phyloP scores from a whole-genome alignment of 768 basidiomycete species.

The Lactifluus piperatus region DNA sequence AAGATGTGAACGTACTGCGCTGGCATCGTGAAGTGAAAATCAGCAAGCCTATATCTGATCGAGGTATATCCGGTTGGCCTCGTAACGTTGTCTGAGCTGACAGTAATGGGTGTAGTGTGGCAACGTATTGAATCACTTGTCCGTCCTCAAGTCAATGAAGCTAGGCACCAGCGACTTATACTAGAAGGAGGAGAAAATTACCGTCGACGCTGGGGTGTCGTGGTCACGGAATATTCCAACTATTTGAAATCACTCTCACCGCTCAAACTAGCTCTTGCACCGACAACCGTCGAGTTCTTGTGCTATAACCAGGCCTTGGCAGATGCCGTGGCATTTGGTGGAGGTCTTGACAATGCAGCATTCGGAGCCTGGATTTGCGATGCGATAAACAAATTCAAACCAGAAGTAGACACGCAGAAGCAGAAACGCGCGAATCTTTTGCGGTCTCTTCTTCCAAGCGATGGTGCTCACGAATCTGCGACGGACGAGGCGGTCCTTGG shows the following conservation, averaged over 20 bases:
- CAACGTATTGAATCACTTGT: slow-evolving; percentile 6
- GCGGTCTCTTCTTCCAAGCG: slow-evolving; percentile 3
- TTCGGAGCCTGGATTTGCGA: background rate
- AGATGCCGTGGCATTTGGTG: background rate
- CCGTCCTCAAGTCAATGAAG: background rate
- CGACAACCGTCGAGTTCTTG: background rate
- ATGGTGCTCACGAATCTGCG: background rate
- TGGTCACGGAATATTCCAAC: background rate
- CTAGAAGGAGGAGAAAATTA: background rate
- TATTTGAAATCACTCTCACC: background rate
- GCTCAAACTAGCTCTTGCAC: background rate
- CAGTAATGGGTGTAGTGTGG: background rate
- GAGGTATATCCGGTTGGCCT: background rate
- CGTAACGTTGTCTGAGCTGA: background rate
- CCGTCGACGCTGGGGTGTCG: background rate
- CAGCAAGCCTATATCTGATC: slow-evolving; percentile 12
- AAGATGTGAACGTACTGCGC: slow-evolving; percentile 3
- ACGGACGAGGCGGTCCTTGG: background rate
- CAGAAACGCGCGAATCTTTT: background rate
- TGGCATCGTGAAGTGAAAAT: slow-evolving; percentile 9
- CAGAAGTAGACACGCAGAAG: background rate
- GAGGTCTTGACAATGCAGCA: background rate
- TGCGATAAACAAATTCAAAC: background rate
- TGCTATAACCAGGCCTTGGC: background rate
- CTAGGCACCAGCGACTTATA: background rate